A percentile compares a stretch with the other conserved stretches of the same genome.
phyloP scores from a whole-genome alignment of 2,329 filamentous ascomycete genomes.

The Coniochaeta sp. region DNA sequence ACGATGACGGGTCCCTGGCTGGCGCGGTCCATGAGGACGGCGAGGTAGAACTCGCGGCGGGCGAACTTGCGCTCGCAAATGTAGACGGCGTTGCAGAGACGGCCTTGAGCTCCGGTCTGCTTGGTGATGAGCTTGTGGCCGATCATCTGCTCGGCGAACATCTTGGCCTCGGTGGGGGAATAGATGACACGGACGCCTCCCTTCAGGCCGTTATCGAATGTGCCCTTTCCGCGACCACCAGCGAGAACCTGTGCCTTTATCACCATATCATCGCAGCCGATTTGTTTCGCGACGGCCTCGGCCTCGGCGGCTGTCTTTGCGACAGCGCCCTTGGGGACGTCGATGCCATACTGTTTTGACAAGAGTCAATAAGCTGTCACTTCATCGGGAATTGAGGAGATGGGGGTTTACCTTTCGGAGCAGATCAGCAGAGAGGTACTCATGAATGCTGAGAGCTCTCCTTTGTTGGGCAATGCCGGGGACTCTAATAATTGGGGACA shows the following conservation, averaged over 20 bases:
- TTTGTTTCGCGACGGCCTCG: conserved; percentile 81
- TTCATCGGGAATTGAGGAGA: no score
- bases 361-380: no score
- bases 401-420: conserved; percentile 56
- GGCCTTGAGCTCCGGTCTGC: conserved; percentile 90
- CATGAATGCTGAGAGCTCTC: conserved; percentile 91
- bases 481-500: conserved; percentile 44
- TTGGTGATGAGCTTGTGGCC: conserved; percentile 99
- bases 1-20: conserved; percentile 92
- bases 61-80: conserved; percentile 99
- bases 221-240: conserved; percentile 94
- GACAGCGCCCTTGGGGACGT: conserved; percentile 83
- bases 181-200: conserved; percentile 98
- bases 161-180: conserved; percentile 91
- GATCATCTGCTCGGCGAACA: conserved; percentile 99
- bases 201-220: conserved; percentile 97
- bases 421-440: conserved; percentile 93
- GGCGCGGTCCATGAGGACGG: conserved; percentile 94
- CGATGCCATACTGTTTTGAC: conserved; percentile 96
- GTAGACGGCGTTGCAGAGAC: conserved; percentile 95
- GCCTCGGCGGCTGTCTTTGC: conserved; percentile 80
- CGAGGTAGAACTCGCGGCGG: conserved; percentile 97
- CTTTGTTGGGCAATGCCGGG: conserved; percentile 68
- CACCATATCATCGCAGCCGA: conserved; percentile 93
- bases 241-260: conserved; percentile 99